Conservation (phyloP, 2,329 filamentous ascomycete species). For the Tolypocladium guangdongense region DNA sequence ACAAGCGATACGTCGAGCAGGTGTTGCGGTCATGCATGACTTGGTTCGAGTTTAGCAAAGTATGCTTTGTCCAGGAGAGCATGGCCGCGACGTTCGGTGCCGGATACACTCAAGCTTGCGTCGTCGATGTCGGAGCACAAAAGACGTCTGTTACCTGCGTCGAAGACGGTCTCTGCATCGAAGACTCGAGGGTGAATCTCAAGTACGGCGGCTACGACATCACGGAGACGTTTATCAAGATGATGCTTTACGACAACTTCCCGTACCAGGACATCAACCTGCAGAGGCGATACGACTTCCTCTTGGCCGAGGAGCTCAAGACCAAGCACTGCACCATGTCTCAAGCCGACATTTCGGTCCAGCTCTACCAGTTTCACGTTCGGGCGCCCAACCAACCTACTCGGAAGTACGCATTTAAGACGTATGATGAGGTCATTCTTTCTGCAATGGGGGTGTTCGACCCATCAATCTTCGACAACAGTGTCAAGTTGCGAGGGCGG, state of each 20-base stretch:
- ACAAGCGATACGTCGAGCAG: conserved; percentile 82
- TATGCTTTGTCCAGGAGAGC: conserved; percentile 94
- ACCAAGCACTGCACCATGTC: conserved; percentile 86
- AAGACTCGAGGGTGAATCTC: conserved; percentile 89
- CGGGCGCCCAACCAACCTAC: conserved; percentile 82
- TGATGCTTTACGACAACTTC: conserved; percentile 95
- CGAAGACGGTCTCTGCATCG: conserved; percentile 88
- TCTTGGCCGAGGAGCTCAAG: conserved; percentile 92
- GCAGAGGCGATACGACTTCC: conserved; percentile 77
- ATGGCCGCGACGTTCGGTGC: conserved; percentile 91
- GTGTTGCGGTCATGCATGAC: conserved; percentile 76
- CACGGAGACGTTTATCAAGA: conserved; percentile 89
- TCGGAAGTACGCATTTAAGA: conserved; percentile 89
- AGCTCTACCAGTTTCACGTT: conserved; percentile 82
- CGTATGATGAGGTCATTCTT: conserved; percentile 92
- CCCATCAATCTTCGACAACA: conserved; percentile 76
- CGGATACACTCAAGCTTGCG: conserved; percentile 85
- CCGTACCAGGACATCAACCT: conserved; percentile 94
- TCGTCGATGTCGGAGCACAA: conserved; percentile 92
- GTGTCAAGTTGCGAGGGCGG: conserved; percentile 65
- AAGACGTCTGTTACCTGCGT: conserved; percentile 97
- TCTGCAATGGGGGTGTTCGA: conserved; percentile 92
- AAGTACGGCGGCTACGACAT: conserved; percentile 91
- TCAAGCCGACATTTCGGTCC: conserved; percentile 79
- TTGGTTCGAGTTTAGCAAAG: conserved; percentile 79